Percentiles rank a stretch among this genome's conserved stretches.
Evolutionary conservation across 2,329 filamentous ascomycete genomes (phyloP).

Genomic region (Venturiaceae sp.): DNA sequence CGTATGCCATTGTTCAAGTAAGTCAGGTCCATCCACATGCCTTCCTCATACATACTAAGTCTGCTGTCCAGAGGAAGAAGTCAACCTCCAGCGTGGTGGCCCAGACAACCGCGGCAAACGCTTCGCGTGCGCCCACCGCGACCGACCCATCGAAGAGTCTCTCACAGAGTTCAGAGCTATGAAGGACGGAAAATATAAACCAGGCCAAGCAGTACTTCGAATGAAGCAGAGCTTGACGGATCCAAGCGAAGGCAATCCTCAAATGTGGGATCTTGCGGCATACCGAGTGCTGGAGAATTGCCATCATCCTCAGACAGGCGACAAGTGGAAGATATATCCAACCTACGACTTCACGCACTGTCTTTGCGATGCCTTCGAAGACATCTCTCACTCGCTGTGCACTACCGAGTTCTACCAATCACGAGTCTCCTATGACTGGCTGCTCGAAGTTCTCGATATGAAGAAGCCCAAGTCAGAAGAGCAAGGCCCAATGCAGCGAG

Average conservation of each 20-base stretch:
- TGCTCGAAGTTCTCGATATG: slow-evolving; percentile 71
- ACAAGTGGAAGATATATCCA: slow-evolving; percentile 86
- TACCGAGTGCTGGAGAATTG: slow-evolving; percentile 72
- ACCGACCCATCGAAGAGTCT: slow-evolving; percentile 65
- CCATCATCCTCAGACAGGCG: slow-evolving; percentile 69
- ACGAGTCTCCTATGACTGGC: slow-evolving; percentile 81
- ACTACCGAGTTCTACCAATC: slow-evolving; percentile 87
- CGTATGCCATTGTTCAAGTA: slow-evolving; percentile 74
- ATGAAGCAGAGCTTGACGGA: slow-evolving; percentile 75
- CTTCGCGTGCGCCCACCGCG: slow-evolving; percentile 72
- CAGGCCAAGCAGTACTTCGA: slow-evolving; percentile 71
- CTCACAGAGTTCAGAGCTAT: slow-evolving; percentile 78
- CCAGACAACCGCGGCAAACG: slow-evolving; percentile 57
- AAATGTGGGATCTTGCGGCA: slow-evolving; percentile 93
- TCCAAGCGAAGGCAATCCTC: slow-evolving; percentile 68
- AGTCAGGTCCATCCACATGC: slow-evolving; percentile 10
- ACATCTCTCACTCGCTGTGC: slow-evolving; percentile 84
- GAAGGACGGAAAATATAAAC: slow-evolving; percentile 83
- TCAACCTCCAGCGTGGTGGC: slow-evolving; percentile 80
- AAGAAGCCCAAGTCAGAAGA: slow-evolving; percentile 55
- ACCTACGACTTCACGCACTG: slow-evolving; percentile 92
- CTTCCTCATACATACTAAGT: slow-evolving; percentile 16
- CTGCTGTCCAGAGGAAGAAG: slow-evolving; percentile 52
- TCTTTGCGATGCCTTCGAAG: slow-evolving; percentile 84
- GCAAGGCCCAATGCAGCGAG: slow-evolving; percentile 72